Evolutionary conservation across 768 basidiomycete species (phyloP).

Genomic region (Collybia mongolica): DNA sequence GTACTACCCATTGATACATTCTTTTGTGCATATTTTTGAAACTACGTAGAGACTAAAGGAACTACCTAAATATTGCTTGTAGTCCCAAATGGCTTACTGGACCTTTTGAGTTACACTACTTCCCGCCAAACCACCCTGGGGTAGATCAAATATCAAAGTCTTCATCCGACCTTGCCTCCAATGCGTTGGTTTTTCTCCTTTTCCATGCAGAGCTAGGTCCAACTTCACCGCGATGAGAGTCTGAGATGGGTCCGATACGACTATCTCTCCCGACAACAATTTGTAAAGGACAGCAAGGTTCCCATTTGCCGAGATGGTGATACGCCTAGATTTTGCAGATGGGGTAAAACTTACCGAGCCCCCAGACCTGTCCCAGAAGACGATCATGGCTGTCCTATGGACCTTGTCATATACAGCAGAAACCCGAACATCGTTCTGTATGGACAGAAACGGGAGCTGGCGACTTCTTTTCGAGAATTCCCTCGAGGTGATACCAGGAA

Average conservation of each 20-base stretch:
- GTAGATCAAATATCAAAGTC: slow-evolving; percentile 38
- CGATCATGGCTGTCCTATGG: slow-evolving; percentile 41
- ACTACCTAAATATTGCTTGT: neutral
- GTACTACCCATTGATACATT: slow-evolving; percentile 3
- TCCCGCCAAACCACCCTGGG: slow-evolving; percentile 47
- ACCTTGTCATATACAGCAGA: slow-evolving; percentile 49
- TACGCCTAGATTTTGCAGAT: slow-evolving; percentile 13
- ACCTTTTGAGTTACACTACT: slow-evolving; percentile 36
- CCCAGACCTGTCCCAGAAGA: slow-evolving; percentile 54
- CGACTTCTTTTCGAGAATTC: slow-evolving; percentile 38
- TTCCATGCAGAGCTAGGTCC: slow-evolving; percentile 26
- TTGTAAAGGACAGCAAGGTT: slow-evolving; percentile 46
- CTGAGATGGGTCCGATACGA: slow-evolving; percentile 69
- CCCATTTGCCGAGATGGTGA: slow-evolving; percentile 36
- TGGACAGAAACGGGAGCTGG: slow-evolving; percentile 26
- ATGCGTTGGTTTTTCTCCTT: slow-evolving; percentile 21
- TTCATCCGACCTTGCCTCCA: slow-evolving; percentile 24
- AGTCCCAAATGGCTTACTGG: neutral
- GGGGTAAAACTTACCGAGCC: slow-evolving; percentile 39
- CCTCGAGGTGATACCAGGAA: slow-evolving; percentile 44
- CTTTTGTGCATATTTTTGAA: neutral
- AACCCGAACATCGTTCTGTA: slow-evolving; percentile 46
- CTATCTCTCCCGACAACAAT: slow-evolving; percentile 39
- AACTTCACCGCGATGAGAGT: slow-evolving; percentile 34
- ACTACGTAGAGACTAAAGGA: neutral